Evolutionary conservation across 495 filamentous ascomycete species (phyloP).

Genomic region (Aspergillus homomorphus): DNA sequence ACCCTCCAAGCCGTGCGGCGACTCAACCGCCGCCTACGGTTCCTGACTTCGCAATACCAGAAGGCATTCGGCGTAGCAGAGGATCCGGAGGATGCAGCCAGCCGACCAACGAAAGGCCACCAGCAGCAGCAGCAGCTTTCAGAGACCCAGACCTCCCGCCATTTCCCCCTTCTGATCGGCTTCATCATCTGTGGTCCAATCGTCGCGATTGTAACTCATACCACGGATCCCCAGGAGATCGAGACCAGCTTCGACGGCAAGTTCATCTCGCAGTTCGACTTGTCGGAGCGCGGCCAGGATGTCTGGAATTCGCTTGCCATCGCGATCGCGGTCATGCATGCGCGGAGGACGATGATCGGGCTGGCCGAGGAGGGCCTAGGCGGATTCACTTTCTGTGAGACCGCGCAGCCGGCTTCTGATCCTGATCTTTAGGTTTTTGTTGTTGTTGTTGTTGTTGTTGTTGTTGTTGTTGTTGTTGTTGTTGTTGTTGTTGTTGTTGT

Average conservation of each 20-base stretch:
- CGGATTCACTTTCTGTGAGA: conserved; percentile 1
- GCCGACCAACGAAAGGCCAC: background rate
- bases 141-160: background rate
- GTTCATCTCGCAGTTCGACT: conserved; percentile 40
- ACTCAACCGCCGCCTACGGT: conserved; percentile 30
- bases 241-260: conserved; percentile 16
- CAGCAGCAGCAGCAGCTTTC: background rate
- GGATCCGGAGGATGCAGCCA: background rate
- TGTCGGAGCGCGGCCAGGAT: conserved; percentile 38
- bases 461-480: too few relatives aligned
- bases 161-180: conserved; percentile 34
- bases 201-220: conserved; percentile 39
- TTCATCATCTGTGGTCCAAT: conserved; percentile 43
- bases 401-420: background rate
- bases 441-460: background rate
- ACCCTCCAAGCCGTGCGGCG: conserved; percentile 29
- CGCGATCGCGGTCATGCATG: conserved; percentile 38
- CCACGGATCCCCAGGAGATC: conserved; percentile 25
- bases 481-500: too few relatives aligned
- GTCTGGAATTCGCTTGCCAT: conserved; percentile 49
- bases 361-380: conserved; percentile 21
- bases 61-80: conserved; percentile 1
- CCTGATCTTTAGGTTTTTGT: conserved; percentile 14
- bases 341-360: conserved; percentile 34
- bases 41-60: conserved; percentile 28